These are phyloP conservation scores for Huntiella moniliformis DNA, from an alignment of 2,329 filamentous ascomycete species.

Conservation along the genomic window DNA sequence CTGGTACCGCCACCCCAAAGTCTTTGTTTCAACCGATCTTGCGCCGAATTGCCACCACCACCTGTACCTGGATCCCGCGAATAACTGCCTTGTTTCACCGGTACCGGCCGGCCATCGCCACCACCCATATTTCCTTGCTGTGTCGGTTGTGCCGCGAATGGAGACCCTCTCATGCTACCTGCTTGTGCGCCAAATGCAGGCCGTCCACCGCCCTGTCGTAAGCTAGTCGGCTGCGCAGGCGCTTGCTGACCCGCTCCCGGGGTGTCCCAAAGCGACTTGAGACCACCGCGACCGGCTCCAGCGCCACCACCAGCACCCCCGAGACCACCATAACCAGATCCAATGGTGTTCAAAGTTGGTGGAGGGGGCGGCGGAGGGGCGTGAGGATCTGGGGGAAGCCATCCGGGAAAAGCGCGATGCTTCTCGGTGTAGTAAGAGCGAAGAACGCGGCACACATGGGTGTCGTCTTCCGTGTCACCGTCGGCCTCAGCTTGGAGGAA, in stretches of 20 bases:
- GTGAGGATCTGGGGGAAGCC: constrained; percentile 85
- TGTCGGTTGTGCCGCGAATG: constrained; percentile 10
- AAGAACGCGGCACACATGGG: constrained; percentile 82
- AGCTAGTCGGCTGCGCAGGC: constrained; percentile 20
- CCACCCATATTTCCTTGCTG: background rate
- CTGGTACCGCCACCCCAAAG: constrained; percentile 49
- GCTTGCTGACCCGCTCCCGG: constrained; percentile 16
- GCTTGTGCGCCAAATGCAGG: constrained; percentile 13
- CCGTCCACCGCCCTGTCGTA: constrained; percentile 17
- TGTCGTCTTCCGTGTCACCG: constrained; percentile 71
- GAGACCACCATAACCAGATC: constrained; percentile 34
- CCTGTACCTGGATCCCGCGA: constrained; percentile 24
- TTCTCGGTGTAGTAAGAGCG: constrained; percentile 87
- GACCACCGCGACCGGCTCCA: constrained; percentile 16
- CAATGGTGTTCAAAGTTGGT: constrained; percentile 33
- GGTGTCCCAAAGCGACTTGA: constrained; percentile 42
- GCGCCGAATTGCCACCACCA: constrained; percentile 42
- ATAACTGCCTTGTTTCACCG: constrained; percentile 8
- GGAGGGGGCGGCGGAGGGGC: constrained; percentile 31
- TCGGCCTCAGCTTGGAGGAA: constrained; percentile 48
- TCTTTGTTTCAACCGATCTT: constrained; percentile 65
- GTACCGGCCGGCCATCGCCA: constrained; percentile 7
- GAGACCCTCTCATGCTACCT: constrained; percentile 17
- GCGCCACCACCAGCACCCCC: constrained; percentile 18
- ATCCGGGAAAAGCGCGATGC: constrained; percentile 58